A percentile compares a stretch with the other conserved stretches of the same genome.
phyloP scores from a whole-genome alignment of 116 monocot species.

The Papilionanthe hybrid region DNA sequence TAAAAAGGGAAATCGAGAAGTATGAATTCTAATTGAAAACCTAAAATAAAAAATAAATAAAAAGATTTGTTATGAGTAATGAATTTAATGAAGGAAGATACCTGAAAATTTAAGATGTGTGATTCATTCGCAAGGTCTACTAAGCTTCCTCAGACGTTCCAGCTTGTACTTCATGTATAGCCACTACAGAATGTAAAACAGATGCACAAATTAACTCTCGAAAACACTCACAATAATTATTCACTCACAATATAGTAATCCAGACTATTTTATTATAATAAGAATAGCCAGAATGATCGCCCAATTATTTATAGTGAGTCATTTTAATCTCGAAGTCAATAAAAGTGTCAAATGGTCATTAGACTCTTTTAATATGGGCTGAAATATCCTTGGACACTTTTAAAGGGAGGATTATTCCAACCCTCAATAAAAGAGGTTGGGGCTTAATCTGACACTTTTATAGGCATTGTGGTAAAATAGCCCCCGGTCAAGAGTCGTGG shows the following conservation, averaged over 20 bases:
- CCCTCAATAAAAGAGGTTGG: no score
- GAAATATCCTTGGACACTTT: no score
- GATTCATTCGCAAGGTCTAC: background rate
- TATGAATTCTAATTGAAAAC: background rate
- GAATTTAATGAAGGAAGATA: background rate
- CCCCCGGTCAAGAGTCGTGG: no score
- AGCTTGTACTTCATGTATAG: background rate
- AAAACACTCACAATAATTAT: background rate
- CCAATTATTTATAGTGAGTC: no score
- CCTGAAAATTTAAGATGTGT: background rate
- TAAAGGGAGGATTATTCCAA: no score
- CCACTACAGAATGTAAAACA: slow-evolving; percentile 3
- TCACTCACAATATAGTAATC: background rate
- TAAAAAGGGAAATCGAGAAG: background rate
- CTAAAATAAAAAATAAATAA: background rate
- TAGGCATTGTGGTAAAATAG: no score
- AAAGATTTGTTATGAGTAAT: background rate
- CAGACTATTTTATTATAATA: background rate
- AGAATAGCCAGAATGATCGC: no score
- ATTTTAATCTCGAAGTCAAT: no score
- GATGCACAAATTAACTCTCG: background rate
- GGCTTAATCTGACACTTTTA: no score
- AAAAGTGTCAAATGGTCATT: no score
- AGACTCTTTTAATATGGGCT: no score
- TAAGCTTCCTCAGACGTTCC: background rate